Evolutionary conservation across 352 stramenopile genomes (phyloP).

Genomic region (Phytophthora pinifolia): DNA sequence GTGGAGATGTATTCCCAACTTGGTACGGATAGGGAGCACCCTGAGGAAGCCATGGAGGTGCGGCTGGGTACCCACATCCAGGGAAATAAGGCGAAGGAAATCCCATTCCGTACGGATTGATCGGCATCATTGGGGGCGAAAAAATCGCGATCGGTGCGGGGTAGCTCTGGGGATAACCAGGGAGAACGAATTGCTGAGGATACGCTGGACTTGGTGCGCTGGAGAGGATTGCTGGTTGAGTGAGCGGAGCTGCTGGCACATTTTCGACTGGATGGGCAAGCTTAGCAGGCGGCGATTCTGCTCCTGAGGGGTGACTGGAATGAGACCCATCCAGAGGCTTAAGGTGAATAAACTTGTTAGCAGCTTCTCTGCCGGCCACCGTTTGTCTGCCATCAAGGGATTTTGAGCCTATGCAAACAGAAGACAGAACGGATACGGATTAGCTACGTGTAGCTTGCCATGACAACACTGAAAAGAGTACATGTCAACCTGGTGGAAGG

Average conservation of each 20-base stretch:
- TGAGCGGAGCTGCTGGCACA: neutral
- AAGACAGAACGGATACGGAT: neutral
- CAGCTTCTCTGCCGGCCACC: conserved; percentile 2
- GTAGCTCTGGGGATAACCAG: conserved; percentile 10
- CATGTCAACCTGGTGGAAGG: neutral
- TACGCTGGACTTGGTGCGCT: neutral
- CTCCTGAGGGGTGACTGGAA: neutral
- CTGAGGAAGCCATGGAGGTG: conserved; percentile 12
- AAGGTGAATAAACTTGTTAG: conserved; percentile 12
- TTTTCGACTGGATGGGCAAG: conserved; percentile 1
- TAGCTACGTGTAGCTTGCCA: neutral
- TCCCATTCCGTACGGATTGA: conserved; percentile 21
- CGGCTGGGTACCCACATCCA: conserved; percentile 6
- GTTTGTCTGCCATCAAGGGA: conserved; percentile 2
- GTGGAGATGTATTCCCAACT: neutral
- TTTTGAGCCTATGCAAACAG: conserved; percentile 1
- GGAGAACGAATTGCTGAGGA: conserved; percentile 2
- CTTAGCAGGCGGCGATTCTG: neutral
- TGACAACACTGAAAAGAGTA: no score
- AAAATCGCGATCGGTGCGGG: conserved; percentile 2
- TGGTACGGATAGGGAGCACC: conserved; percentile 5
- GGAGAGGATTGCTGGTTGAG: neutral
- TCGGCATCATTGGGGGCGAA: conserved; percentile 2
- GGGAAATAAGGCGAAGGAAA: conserved; percentile 19
- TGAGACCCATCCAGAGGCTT: conserved; percentile 3